Base-by-base conservation (phyloP, 2,329 filamentous ascomycete genomes). In the Eutypella sp. region DNA sequence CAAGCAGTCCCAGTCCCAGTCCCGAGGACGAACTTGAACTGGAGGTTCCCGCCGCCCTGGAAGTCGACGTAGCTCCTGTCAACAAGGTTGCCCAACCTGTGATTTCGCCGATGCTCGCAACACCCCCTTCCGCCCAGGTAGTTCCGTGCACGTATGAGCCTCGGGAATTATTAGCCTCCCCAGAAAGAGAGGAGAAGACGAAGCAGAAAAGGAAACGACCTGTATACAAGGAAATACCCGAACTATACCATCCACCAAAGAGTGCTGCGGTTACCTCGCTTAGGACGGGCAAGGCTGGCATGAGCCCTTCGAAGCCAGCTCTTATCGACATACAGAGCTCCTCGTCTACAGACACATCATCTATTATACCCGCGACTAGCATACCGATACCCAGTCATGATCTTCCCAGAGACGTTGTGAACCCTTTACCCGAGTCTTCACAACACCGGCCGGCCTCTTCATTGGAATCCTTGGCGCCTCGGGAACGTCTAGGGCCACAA, bases 41-140 rank as follows among this genome's bases (percentile, higher is more conserved):
- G 23, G 53, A 62, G 46, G 50, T 59, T 2, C 63, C 59, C 16
- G 54, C 42, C 10, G 56, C 55, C 2, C 53, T 63, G 16, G 45
- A 51, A 18, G 47, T 55, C 16, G 47, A 33, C 34, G 25, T 46
- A n/a, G 34, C 53, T 11, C 43, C 58, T 20, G 43, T 58, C 44
- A 59, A 60, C 27, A 60, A 55, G 40, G 39, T 48, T 41, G 47
- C 49, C 38, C 37, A 51, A 18, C 53, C 49, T 40, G 40, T 50
- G 43, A 47, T 48, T 41, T 33, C 51, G 19, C 53, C 49, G 27
- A 50, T 57, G 20, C 49, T 50, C 31, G 46, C 56, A 29, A 66
- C 64, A 8, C 62, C 64, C 16, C 61, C 62, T 13, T 66, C 64
- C 15, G 63, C 63, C 7, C 64, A 66, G 40, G 41, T 58, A 16